Conservation (phyloP, 306 rosid species). For the Senna tora region DNA sequence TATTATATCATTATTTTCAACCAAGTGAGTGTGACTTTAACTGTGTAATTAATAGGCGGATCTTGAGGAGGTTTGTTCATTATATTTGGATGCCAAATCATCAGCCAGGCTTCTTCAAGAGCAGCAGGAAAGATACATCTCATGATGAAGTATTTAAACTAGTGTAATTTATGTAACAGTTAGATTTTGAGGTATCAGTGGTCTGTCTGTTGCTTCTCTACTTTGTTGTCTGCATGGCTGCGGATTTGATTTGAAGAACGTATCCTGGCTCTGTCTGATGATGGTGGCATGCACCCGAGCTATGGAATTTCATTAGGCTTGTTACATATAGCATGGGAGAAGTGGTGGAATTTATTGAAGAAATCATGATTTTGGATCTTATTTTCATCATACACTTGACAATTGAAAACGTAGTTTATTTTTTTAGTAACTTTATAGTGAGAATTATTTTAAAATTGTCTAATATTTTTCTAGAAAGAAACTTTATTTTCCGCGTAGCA, state of each 20-base stretch:
- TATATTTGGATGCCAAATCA: conserved; percentile 86
- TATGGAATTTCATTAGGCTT: neutral
- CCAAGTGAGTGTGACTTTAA: neutral
- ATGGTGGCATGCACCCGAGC: conserved; percentile 29
- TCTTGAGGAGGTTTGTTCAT: conserved; percentile 20
- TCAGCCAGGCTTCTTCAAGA: conserved; percentile 86
- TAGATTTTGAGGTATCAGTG: conserved; percentile 11
- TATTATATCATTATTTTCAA: neutral
- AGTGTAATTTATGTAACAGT: conserved; percentile 5
- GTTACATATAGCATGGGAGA: neutral
- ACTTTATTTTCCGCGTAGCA: no score
- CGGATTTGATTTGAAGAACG: conserved; percentile 10
- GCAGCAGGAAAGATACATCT: conserved; percentile 87
- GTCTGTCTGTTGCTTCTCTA: conserved; percentile 22
- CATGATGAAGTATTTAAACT: conserved; percentile 41
- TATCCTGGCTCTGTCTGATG: conserved; percentile 8
- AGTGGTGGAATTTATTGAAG: conserved; percentile 13
- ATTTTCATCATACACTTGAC: conserved; percentile 1
- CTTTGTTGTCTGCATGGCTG: neutral
- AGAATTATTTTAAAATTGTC: no score
- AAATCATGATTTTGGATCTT: conserved; percentile 22
- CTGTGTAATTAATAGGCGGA: conserved; percentile 2
- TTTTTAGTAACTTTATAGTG: no score
- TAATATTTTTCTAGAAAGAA: no score
- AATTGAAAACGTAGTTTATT: no score